Conservation (phyloP, 805 yeast genomes). For the Limtongia smithiae region DNA sequence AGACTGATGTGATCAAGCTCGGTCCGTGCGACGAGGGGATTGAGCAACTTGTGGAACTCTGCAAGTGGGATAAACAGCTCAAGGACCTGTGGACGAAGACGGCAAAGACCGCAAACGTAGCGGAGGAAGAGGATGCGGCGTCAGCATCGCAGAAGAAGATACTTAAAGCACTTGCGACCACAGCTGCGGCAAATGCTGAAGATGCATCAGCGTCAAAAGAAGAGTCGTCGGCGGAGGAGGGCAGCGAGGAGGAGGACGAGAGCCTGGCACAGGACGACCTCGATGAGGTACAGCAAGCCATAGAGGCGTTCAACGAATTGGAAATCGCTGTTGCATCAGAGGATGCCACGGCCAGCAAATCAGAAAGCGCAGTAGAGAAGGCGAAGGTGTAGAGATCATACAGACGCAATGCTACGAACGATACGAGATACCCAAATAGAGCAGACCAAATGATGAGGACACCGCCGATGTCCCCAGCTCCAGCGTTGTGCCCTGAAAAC, state of each 20-base stretch:
- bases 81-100: conserved; percentile 14
- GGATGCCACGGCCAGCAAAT: too few species aligned
- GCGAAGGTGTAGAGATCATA: too few species aligned
- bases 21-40: conserved; percentile 69
- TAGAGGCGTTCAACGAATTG: neutral
- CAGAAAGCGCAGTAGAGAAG: too few species aligned
- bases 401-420: too few species aligned
- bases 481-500: too few species aligned
- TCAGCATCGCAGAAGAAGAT: conserved; percentile 8
- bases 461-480: too few species aligned
- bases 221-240: neutral
- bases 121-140: conserved; percentile 15
- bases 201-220: neutral
- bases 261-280: neutral
- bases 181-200: neutral
- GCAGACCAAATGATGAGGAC: too few species aligned
- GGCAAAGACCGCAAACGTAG: conserved; percentile 5
- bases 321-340: neutral
- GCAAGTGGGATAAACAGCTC: conserved; percentile 56
- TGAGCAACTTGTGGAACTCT: conserved; percentile 46
- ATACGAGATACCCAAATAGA: too few species aligned
- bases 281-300: neutral
- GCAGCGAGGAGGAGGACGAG: neutral
- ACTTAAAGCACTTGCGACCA: conserved; percentile 4
- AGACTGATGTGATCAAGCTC: conserved; percentile 56